Evolutionary conservation across 2,329 filamentous ascomycete genomes (phyloP).

Genomic region (Xylariaceae sp.): DNA sequence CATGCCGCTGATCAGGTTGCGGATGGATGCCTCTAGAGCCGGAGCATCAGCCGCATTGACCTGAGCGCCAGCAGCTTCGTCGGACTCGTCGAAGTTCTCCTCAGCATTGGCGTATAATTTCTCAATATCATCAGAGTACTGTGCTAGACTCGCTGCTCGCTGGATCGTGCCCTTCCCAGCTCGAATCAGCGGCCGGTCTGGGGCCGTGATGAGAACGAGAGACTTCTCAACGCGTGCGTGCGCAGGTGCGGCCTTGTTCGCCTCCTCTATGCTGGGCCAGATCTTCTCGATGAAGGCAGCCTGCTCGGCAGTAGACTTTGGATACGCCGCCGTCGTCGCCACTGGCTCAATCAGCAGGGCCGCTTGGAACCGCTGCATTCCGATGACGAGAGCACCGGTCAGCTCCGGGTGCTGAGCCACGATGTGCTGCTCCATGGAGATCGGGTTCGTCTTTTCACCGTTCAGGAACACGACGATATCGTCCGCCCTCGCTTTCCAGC

Average conservation of each 20-base stretch:
- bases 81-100: slow-evolving; percentile 2
- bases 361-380: slow-evolving; percentile 15
- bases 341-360: slow-evolving; percentile 15
- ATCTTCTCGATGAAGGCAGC: slow-evolving; percentile 15
- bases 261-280: slow-evolving; percentile 17
- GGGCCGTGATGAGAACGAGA: slow-evolving; percentile 11
- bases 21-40: background rate
- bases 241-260: slow-evolving; percentile 11
- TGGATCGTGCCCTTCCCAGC: slow-evolving; percentile 18
- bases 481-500: slow-evolving; percentile 20
- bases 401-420: slow-evolving; percentile 11
- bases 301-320: slow-evolving; percentile 8
- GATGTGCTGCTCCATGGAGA: slow-evolving; percentile 21
- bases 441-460: slow-evolving; percentile 23
- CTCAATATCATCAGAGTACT: slow-evolving; percentile 14
- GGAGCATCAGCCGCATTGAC: background rate
- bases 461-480: slow-evolving; percentile 25
- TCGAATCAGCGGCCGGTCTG: slow-evolving; percentile 11
- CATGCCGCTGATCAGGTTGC: background rate
- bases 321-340: background rate
- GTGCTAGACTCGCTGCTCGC: slow-evolving; percentile 10
- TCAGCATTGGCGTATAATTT: slow-evolving; percentile 14
- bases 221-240: slow-evolving; percentile 17
- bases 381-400: slow-evolving; percentile 13
- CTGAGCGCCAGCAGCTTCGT: background rate